Evolutionary conservation across 2,329 filamentous ascomycete species (phyloP), one percentile per base, ranked within the genome.

Genomic region (Neofusicoccum laricinum): DNA sequence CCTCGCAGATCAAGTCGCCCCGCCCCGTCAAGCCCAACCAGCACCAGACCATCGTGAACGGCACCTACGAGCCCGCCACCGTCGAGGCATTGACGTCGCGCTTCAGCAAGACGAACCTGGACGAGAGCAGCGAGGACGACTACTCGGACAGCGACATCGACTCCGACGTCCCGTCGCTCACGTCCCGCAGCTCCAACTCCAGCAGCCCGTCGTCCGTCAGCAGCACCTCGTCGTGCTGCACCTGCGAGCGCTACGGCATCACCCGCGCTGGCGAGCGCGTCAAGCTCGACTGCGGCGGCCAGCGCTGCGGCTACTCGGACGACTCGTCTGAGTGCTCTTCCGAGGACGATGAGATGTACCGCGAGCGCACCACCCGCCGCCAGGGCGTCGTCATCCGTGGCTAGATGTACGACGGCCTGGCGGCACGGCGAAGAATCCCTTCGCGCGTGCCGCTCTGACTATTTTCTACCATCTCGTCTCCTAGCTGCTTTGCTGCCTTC

Each of bases 221-320:
- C 66, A 81, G 80, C 66, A 76, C 77, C 59, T 78, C 72, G 65
- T 77, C 78, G 73, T 86, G 85, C 77, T 98, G 95, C 87, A 93
- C 90, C 69, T 98, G 94, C 82, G 92, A 97, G 79, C 91, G 93
- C 81, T 97, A 95, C 83, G 94, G 93, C 72, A 96, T 98, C 83
- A 97, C 93, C 69, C 91, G 93, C 81, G 89, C 90, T 78, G 93
- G 93, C 75, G 90, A 96, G 79, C 89, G 93, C 73, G 90, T 98
- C 85, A 95, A 94, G 86, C 88, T 97, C 78, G 93, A 97, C 86
- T 98, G 94, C 75, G 93, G 93, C 71, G 94, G 94, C 71, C 84
- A 88, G 67, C 89, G 92, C 76, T 97, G 94, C 80, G 91, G 92
- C 73, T 95, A 91, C 81, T 86, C 85, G 68, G 89, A 91, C 72